These are phyloP conservation scores for Naganishia liquefaciens DNA, from an alignment of 1,284 basidiomycete genomes.

Conservation along the genomic window DNA sequence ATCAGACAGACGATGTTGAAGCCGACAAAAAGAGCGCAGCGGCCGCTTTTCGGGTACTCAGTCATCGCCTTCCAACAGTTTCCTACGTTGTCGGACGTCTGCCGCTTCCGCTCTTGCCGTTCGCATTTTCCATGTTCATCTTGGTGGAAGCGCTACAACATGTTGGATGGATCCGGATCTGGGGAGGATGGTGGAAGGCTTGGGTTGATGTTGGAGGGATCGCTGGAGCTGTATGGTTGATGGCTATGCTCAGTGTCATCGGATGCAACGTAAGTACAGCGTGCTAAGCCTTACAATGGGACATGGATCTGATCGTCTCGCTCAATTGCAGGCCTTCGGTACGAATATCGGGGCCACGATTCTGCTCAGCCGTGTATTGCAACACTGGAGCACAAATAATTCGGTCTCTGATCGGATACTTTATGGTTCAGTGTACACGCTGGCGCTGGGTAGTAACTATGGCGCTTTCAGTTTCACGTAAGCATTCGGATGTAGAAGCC, in stretches of 20 bases:
- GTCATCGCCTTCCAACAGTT: slow-evolving; percentile 71
- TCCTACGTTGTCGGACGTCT: slow-evolving; percentile 64
- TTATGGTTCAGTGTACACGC: slow-evolving; percentile 58
- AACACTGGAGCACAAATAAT: slow-evolving; percentile 44
- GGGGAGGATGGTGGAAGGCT: slow-evolving; percentile 69
- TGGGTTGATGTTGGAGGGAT: slow-evolving; percentile 55
- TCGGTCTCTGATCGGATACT: slow-evolving; percentile 48
- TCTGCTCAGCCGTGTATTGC: slow-evolving; percentile 62
- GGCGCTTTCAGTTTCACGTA: slow-evolving; percentile 87
- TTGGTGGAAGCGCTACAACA: slow-evolving; percentile 80
- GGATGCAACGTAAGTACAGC: slow-evolving; percentile 70
- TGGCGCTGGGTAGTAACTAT: slow-evolving; percentile 83
- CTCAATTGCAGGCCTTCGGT: slow-evolving; percentile 63
- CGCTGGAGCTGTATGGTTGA: slow-evolving; percentile 57
- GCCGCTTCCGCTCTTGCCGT: slow-evolving; percentile 66
- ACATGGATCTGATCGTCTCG: slow-evolving; percentile 1
- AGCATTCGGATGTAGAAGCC: slow-evolving; percentile 30
- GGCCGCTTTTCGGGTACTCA: slow-evolving; percentile 32
- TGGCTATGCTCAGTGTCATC: slow-evolving; percentile 63
- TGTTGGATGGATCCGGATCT: slow-evolving; percentile 89
- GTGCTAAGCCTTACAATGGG: background rate
- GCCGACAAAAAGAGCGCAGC: slow-evolving; percentile 15
- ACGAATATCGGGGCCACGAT: slow-evolving; percentile 97
- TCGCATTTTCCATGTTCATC: slow-evolving; percentile 94
- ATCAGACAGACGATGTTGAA: slow-evolving; percentile 3